phyloP scores from a whole-genome alignment of 495 filamentous ascomycete genomes.

The Xylaria intraflava region DNA sequence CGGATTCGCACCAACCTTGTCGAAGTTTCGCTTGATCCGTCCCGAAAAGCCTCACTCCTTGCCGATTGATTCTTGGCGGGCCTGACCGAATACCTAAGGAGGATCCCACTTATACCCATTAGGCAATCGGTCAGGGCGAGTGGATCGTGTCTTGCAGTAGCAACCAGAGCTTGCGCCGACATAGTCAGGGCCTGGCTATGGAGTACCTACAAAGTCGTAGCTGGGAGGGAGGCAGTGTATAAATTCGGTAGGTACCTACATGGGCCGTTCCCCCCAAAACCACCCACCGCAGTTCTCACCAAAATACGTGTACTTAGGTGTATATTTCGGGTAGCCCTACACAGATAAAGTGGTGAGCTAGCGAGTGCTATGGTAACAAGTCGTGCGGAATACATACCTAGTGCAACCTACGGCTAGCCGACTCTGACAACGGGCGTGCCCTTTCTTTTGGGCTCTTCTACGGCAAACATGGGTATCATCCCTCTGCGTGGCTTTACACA shows the following conservation, averaged over 20 bases:
- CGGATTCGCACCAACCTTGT: slow-evolving; percentile 4
- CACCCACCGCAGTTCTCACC: background rate
- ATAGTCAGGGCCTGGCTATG: background rate
- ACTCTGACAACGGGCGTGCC: background rate
- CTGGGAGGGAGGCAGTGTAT: no score
- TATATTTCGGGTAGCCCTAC: background rate
- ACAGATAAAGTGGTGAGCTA: background rate
- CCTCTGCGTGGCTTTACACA: no score
- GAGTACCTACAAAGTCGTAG: no score
- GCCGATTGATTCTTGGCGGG: slow-evolving; percentile 3
- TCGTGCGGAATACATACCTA: background rate
- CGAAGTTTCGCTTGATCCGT: slow-evolving; percentile 7
- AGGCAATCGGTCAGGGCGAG: slow-evolving; percentile 9
- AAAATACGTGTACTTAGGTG: background rate
- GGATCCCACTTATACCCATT: background rate
- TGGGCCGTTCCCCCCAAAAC: no score
- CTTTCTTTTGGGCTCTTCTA: background rate
- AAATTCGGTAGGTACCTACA: no score
- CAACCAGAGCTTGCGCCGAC: slow-evolving; percentile 1
- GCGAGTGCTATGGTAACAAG: slow-evolving; percentile 6
- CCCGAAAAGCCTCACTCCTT: slow-evolving; percentile 10
- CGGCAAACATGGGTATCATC: background rate
- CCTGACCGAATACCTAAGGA: slow-evolving; percentile 3
- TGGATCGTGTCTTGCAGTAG: slow-evolving; percentile 6
- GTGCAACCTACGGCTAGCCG: background rate